phyloP scores from a whole-genome alignment of 2,329 filamentous ascomycete genomes.

The Cladosporium velox region DNA sequence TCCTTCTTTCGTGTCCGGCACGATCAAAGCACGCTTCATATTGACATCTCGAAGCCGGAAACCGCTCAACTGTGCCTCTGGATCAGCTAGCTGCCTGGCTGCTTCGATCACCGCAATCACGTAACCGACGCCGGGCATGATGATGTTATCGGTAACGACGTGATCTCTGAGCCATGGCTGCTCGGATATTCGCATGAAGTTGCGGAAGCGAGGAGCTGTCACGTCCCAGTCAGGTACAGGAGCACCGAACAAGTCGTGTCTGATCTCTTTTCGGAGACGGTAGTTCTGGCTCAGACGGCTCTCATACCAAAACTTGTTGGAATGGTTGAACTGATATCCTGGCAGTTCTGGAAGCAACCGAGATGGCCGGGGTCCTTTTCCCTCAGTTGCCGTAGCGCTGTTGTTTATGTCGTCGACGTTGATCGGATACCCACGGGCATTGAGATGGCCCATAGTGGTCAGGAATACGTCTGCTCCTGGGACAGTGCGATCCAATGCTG shows the following conservation, averaged over 20 bases:
- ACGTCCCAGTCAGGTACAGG: background rate
- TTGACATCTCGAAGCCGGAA: constrained; percentile 51
- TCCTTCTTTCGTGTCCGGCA: constrained; percentile 50
- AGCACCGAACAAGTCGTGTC: constrained; percentile 51
- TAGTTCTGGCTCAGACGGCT: background rate
- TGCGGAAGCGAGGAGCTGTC: background rate
- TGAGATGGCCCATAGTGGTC: background rate
- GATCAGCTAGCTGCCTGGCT: background rate
- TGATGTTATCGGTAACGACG: background rate
- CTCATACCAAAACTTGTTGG: constrained; percentile 24
- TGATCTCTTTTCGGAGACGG: constrained; percentile 28
- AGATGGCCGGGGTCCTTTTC: too few relatives aligned
- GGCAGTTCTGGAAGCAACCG: background rate
- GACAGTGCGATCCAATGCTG: background rate
- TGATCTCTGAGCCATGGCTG: constrained; percentile 6
- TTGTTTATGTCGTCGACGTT: background rate
- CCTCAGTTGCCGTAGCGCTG: background rate
- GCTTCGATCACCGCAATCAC: constrained; percentile 26
- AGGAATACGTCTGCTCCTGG: background rate
- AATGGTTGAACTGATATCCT: constrained; percentile 20
- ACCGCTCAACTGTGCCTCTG: constrained; percentile 27
- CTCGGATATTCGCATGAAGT: background rate
- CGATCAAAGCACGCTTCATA: constrained; percentile 55
- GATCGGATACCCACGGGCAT: background rate
- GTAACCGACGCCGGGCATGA: constrained; percentile 24